A percentile compares a stretch with the other conserved stretches of the same genome.
phyloP scores from a whole-genome alignment of 257 asterid genomes.

The Craterostigma plantagineum region DNA sequence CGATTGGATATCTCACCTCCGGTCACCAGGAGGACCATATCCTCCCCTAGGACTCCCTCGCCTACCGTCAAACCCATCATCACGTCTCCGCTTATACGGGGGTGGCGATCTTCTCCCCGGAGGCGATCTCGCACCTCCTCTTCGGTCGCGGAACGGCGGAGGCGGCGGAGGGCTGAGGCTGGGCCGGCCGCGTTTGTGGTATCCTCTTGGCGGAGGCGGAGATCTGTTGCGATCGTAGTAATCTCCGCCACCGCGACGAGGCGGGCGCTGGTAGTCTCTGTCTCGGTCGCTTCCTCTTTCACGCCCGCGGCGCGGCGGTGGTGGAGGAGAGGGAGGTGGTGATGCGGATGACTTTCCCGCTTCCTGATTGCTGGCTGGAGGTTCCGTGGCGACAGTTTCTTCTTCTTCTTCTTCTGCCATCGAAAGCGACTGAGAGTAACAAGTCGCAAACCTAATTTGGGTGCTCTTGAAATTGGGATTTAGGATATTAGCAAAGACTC shows the following conservation, averaged over 20 bases:
- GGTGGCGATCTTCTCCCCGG: slow-evolving; percentile 17
- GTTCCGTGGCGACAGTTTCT: too few species aligned
- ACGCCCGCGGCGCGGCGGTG: too few species aligned
- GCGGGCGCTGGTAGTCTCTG: too few species aligned
- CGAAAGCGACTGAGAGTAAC: too few species aligned
- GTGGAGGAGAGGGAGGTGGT: too few species aligned
- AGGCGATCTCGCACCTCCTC: slow-evolving; percentile 55
- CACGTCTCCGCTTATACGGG: slow-evolving; percentile 73
- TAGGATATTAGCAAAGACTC: too few species aligned
- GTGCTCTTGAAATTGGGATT: too few species aligned
- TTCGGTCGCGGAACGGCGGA: slow-evolving; percentile 62
- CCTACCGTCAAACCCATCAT: slow-evolving; percentile 59
- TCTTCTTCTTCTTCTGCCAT: too few species aligned
- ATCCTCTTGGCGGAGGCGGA: slow-evolving; percentile 59
- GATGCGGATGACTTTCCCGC: too few species aligned
- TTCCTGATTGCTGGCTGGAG: too few species aligned
- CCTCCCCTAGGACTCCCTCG: slow-evolving; percentile 95
- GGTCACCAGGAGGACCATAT: slow-evolving; percentile 47
- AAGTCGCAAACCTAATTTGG: too few species aligned
- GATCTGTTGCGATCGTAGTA: slow-evolving; percentile 64
- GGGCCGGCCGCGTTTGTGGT: slow-evolving; percentile 49
- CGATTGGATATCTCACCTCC: slow-evolving; percentile 35
- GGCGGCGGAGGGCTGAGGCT: slow-evolving; percentile 95
- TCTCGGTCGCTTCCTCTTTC: too few species aligned
- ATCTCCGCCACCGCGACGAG: slow-evolving; percentile 14